phyloP scores from a whole-genome alignment of 2,329 filamentous ascomycete species.

The Aspergillus tubingensis region DNA sequence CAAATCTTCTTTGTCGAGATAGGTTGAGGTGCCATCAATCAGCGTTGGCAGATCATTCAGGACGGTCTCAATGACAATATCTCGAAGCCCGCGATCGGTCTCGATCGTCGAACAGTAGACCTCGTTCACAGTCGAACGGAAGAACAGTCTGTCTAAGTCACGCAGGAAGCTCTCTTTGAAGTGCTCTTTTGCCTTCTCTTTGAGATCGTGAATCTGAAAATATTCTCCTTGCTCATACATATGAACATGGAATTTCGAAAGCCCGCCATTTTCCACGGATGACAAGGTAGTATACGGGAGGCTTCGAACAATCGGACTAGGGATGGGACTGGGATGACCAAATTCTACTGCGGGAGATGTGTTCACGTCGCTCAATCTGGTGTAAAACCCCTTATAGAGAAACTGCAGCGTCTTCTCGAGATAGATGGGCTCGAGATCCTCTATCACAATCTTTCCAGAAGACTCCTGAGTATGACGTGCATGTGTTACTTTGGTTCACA shows the following conservation, averaged over 20 bases:
- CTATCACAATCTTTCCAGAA: not conserved
- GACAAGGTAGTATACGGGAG: too few relatives aligned
- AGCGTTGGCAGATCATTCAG: not conserved
- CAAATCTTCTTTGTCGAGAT: not conserved
- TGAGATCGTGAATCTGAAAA: not conserved
- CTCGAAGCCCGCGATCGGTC: not conserved
- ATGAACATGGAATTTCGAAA: not conserved
- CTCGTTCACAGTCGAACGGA: not conserved
- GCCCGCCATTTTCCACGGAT: not conserved
- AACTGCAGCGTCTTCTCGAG: not conserved
- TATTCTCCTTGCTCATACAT: constrained; percentile 6
- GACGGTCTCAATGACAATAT: not conserved
- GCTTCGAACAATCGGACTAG: not conserved
- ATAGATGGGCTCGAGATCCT: not conserved
- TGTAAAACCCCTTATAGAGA: not conserved
- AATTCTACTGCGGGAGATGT: not conserved
- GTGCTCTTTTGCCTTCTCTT: not conserved
- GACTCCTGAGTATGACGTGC: not conserved
- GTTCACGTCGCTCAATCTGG: not conserved
- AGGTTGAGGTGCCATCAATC: not conserved
- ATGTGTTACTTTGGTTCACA: not conserved
- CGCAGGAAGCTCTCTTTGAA: not conserved
- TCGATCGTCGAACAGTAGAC: constrained; percentile 2
- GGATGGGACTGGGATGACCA: not conserved
- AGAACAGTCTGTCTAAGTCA: not conserved